Evolutionary conservation across 768 basidiomycete species (phyloP).

Genomic region (Boletus huronensis): DNA sequence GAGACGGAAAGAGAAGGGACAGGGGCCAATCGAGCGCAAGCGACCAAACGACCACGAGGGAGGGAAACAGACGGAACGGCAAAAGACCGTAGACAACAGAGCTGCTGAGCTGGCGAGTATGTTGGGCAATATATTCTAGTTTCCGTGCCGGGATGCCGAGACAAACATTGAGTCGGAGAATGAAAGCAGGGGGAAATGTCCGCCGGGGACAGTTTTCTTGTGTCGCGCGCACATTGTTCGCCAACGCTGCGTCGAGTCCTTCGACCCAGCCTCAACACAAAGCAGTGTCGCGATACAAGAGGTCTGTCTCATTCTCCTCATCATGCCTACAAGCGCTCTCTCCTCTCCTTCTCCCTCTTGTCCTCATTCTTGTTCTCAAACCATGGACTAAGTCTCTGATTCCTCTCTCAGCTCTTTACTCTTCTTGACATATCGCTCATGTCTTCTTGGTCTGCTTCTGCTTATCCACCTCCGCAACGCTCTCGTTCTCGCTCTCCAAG

Average conservation of each 20-base stretch:
- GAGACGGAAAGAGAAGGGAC: slow-evolving; percentile 57
- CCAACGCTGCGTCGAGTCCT: slow-evolving; percentile 37
- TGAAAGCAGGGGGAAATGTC: slow-evolving; percentile 16
- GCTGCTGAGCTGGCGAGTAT: slow-evolving; percentile 38
- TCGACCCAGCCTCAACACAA: slow-evolving; percentile 33
- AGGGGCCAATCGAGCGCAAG: slow-evolving; percentile 38
- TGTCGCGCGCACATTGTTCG: slow-evolving; percentile 62
- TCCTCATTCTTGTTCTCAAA: slow-evolving; percentile 44
- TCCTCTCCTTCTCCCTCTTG: slow-evolving; percentile 59
- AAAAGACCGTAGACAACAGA: background rate
- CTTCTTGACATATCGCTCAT: slow-evolving; percentile 47
- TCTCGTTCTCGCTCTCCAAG: slow-evolving; percentile 80
- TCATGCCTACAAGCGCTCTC: slow-evolving; percentile 75
- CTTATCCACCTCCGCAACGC: slow-evolving; percentile 71
- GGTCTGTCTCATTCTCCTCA: slow-evolving; percentile 78
- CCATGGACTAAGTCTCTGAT: slow-evolving; percentile 44
- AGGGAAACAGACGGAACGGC: slow-evolving; percentile 14
- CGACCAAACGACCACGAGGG: slow-evolving; percentile 12
- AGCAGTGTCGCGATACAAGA: slow-evolving; percentile 59
- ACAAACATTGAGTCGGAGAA: slow-evolving; percentile 21
- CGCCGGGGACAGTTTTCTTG: slow-evolving; percentile 26
- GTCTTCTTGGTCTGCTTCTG: slow-evolving; percentile 69
- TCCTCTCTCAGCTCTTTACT: slow-evolving; percentile 42
- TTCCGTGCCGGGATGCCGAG: slow-evolving; percentile 13
- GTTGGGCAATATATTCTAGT: slow-evolving; percentile 51